A percentile compares a stretch with the other conserved stretches of the same genome.
Evolutionary conservation across 805 yeast genomes (phyloP).

Genomic region (Sugiyamaella lignohabitans): DNA sequence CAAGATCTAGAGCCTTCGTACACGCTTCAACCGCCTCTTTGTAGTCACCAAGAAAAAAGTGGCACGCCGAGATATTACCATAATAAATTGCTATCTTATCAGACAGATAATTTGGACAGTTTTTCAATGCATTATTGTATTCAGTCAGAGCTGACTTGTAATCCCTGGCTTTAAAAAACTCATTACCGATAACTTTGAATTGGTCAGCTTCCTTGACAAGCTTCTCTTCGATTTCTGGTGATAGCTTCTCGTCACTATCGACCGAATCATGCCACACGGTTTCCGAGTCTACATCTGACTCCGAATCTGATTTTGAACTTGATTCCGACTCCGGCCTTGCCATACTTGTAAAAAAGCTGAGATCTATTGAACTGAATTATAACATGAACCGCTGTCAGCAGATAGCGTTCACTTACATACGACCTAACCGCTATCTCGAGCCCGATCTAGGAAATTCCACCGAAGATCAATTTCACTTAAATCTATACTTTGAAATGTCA

Average conservation of each 20-base stretch:
- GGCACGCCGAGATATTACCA: constrained; percentile 27
- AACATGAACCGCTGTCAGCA: too few species aligned
- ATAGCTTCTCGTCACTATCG: constrained; percentile 4
- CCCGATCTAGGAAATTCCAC: too few species aligned
- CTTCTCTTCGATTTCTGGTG: constrained; percentile 20
- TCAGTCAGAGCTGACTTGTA: constrained; percentile 12
- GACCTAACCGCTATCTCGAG: too few species aligned
- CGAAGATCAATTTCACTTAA: too few species aligned
- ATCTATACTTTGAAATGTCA: too few species aligned
- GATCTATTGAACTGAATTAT: too few species aligned
- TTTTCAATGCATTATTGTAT: constrained; percentile 16
- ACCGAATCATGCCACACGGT: not conserved
- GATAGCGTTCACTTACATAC: too few species aligned
- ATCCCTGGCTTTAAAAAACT: constrained; percentile 15
- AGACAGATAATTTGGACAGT: constrained; percentile 15
- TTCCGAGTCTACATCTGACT: not conserved
- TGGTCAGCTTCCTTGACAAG: constrained; percentile 28
- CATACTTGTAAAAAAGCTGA: too few species aligned
- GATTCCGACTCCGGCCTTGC: too few species aligned
- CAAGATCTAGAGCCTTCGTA: constrained; percentile 51
- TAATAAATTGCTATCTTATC: constrained; percentile 16
- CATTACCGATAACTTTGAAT: constrained; percentile 37
- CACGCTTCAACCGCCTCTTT: constrained; percentile 55
- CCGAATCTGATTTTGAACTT: too few species aligned
- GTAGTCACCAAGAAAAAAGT: constrained; percentile 20